phyloP scores from a whole-genome alignment of 2,329 filamentous ascomycete species.

The Cercospora brassicicola region DNA sequence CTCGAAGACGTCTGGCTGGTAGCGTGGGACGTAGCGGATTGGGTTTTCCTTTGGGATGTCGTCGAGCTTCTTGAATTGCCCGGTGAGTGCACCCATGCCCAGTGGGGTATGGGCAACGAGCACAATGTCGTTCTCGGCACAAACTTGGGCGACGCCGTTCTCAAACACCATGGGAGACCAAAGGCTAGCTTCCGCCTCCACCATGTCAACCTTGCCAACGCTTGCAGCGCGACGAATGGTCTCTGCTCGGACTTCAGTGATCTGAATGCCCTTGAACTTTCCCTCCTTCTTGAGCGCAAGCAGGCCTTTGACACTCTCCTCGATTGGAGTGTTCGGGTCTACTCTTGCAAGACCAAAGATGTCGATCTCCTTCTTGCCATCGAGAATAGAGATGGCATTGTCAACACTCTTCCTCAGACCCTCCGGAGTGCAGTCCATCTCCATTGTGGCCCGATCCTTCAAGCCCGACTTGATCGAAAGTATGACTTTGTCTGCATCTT shows the following conservation, averaged over 20 bases:
- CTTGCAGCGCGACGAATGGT: neutral
- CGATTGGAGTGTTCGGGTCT: neutral
- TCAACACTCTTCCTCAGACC: neutral
- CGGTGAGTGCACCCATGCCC: constrained; percentile 43
- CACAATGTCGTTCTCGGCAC: neutral
- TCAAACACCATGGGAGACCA: neutral
- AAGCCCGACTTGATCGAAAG: constrained; percentile 50
- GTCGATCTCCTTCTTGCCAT: neutral
- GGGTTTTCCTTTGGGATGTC: constrained; percentile 58
- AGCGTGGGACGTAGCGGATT: constrained; percentile 54
- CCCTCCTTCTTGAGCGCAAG: neutral
- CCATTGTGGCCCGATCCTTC: constrained; percentile 38
- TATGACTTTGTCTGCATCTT: constrained; percentile 50
- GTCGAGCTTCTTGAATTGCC: constrained; percentile 50
- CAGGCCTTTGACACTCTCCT: neutral
- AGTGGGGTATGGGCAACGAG: neutral
- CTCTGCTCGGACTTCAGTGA: neutral
- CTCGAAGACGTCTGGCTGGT: constrained; percentile 62
- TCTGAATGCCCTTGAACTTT: neutral
- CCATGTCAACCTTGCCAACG: neutral
- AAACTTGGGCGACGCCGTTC: neutral
- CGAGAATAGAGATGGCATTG: neutral
- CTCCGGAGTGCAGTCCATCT: neutral
- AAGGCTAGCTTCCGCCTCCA: neutral
- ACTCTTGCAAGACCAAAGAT: neutral